Base-by-base conservation (phyloP, 2,329 filamentous ascomycete species). In the Karstenula rhodostoma region DNA sequence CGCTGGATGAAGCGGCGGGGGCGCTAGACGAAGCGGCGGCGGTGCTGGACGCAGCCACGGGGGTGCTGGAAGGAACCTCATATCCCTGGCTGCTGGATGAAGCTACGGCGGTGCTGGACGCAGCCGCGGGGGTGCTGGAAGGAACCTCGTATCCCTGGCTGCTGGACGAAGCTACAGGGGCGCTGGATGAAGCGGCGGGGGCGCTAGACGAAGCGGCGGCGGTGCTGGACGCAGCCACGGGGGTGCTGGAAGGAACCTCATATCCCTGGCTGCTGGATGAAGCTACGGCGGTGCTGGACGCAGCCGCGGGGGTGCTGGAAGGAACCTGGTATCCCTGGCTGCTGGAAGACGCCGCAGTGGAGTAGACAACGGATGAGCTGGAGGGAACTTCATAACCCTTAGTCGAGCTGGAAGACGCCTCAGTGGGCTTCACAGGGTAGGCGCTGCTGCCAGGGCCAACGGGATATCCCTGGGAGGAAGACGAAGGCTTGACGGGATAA, bases 401-500 rank as follows among this genome's bases (percentile, higher is more conserved):
- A 32, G 57, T 52, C 9, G 53, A 57, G 8, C 43, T 44, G 23
- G 57, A 50, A 5, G 19, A 46, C n/a, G n/a, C n/a, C n/a, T n/a
- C n/a, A n/a, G 35, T 37, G 5, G 33, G 32, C 44, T 22, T 48
- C 17, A 35, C 32, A 43, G 27, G 48, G 27, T 42, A 58, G 43
- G 53, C 42, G 37, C 27, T 23, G 27, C 35, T n/a, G 17, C 35
- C 35, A 40, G 8, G 15, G 35, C 35, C 35, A 40, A n/a, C 17
- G 4, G 35, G 35, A n/a, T 43, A 43, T 43, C 40, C 40, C 40
- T 43, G 12, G 12, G 42, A 44, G 46, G 60, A 65, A 23, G 59
- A 59, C 19, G 65, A 66, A 23, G 69, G 66, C 62, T 66, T 64
- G 25, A 50, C 40, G 51, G 50, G 61, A 4, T 27, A 69, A 17